Conservation (phyloP, 23 red algal species). For the Gracilariopsis chorda region DNA sequence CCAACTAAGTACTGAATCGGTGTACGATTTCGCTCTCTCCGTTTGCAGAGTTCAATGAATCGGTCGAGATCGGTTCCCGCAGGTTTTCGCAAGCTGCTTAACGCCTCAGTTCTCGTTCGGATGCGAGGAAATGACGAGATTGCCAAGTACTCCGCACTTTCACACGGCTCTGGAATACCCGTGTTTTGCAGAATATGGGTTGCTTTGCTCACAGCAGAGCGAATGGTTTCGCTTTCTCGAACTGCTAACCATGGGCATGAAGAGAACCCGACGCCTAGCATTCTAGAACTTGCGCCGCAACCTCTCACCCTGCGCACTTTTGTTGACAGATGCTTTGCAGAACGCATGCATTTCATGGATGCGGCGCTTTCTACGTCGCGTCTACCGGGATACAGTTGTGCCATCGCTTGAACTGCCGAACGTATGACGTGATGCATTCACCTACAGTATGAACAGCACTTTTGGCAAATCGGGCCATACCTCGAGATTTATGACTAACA, state of each 20-base stretch:
- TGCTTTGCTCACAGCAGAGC: background rate
- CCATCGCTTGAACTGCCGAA: no score
- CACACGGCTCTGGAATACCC: background rate
- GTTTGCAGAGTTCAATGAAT: constrained; percentile 12
- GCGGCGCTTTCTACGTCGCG: no score
- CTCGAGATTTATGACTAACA: no score
- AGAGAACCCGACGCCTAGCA: background rate
- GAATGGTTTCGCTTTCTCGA: background rate
- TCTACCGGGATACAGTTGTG: no score
- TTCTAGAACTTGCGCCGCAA: background rate
- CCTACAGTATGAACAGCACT: no score
- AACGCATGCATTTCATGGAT: no score
- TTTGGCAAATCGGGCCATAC: no score
- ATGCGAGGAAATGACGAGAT: constrained; percentile 5
- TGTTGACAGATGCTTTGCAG: no score
- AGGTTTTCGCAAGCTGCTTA: background rate
- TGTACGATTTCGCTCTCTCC: background rate
- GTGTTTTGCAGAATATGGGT: background rate
- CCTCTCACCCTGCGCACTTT: no score
- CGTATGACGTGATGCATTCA: no score
- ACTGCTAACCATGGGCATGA: background rate
- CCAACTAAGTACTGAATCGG: constrained; percentile 96
- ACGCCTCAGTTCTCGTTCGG: background rate
- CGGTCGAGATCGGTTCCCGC: background rate
- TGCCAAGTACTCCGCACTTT: constrained; percentile 52